Evolutionary conservation across 78 protist species (phyloP).

Genomic region (Dictyostelium citrinum): DNA sequence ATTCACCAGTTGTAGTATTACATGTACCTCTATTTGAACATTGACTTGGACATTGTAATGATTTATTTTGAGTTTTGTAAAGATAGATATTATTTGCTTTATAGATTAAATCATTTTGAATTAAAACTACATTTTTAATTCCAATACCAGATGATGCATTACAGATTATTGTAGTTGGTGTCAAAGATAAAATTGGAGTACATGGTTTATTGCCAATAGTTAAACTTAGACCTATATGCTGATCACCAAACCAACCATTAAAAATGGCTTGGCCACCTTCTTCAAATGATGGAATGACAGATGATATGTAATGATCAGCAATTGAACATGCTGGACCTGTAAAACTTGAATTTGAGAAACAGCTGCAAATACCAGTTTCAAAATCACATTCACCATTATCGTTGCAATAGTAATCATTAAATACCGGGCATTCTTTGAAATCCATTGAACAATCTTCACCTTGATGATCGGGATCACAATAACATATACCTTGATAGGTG

Average conservation of each 20-base stretch:
- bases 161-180: not conserved
- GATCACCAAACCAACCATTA: not conserved
- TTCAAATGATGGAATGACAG: not conserved
- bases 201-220: not conserved
- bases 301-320: not conserved
- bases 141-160: not conserved
- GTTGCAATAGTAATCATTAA: not conserved
- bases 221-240: not conserved
- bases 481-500: not conserved
- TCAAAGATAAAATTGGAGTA: not conserved
- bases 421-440: not conserved
- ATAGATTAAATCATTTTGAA: not conserved
- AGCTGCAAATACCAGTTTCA: not conserved
- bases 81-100: not conserved
- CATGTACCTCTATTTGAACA: not conserved
- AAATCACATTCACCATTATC: not conserved
- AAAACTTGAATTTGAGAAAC: not conserved
- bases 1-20: not conserved
- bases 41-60: not conserved
- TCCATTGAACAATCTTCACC: not conserved
- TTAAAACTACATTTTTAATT: not conserved
- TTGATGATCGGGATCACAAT: not conserved
- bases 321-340: not conserved
- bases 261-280: not conserved
- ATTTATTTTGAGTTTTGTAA: not conserved